These are phyloP conservation scores for Ogataea ganodermae DNA, from an alignment of 805 yeast genomes.

Conservation along the genomic window DNA sequence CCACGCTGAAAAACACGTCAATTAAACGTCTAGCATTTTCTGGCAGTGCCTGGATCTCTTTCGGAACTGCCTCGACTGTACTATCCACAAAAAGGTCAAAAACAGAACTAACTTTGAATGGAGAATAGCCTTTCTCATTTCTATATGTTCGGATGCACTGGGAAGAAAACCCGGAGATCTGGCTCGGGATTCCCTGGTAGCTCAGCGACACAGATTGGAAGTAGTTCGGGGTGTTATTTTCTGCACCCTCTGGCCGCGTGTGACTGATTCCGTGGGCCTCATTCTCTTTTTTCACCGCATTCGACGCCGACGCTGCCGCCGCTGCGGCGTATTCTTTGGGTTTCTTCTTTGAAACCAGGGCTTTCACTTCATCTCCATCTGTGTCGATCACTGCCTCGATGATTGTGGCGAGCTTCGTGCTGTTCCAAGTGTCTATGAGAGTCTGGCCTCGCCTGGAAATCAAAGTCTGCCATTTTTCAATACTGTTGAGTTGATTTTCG, in stretches of 20 bases:
- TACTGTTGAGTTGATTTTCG: not conserved
- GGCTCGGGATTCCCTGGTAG: slow-evolving; percentile 8
- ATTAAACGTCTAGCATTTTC: slow-evolving; percentile 4
- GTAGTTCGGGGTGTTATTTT: not conserved
- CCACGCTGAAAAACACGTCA: slow-evolving; percentile 8
- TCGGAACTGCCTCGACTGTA: not conserved
- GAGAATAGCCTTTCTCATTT: slow-evolving; percentile 4
- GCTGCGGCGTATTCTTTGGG: not conserved
- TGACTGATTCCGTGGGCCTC: not conserved
- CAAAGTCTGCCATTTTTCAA: not conserved
- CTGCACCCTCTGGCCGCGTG: not conserved
- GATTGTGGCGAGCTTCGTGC: not conserved
- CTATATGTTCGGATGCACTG: not conserved
- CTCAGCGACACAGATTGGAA: slow-evolving; percentile 3
- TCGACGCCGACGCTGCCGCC: not conserved
- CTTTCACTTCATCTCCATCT: not conserved
- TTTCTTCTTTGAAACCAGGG: not conserved
- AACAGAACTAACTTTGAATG: slow-evolving; percentile 8
- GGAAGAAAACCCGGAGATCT: slow-evolving; percentile 6
- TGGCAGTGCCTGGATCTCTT: slow-evolving; percentile 2
- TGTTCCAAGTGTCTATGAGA: not conserved
- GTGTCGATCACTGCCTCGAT: not conserved
- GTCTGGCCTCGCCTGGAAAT: not conserved
- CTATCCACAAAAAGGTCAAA: slow-evolving; percentile 5
- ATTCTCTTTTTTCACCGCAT: not conserved